phyloP scores from a whole-genome alignment of 1,139 yeast genomes.

The Nakaseomyces nivariensis region DNA sequence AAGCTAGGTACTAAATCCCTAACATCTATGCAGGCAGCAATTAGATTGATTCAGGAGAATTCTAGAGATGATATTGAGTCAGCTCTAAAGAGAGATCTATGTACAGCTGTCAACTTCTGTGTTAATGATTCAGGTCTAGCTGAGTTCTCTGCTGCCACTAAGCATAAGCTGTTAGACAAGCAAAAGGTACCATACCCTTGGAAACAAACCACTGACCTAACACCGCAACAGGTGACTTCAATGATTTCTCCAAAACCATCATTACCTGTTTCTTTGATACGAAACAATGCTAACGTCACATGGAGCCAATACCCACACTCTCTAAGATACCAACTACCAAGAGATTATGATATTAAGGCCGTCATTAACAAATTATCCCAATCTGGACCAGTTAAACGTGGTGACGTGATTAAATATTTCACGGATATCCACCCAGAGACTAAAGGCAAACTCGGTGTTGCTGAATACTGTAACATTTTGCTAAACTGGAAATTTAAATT shows the following conservation, averaged over 20 bases:
- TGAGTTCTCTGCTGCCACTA: conserved; percentile 54
- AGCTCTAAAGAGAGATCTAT: conserved; percentile 66
- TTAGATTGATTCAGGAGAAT: conserved; percentile 60
- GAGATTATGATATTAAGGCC: conserved; percentile 40
- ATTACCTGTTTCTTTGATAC: conserved; percentile 17
- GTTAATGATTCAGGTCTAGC: conserved; percentile 41
- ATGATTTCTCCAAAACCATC: conserved; percentile 24
- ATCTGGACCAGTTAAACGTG: conserved; percentile 49
- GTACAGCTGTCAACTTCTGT: conserved; percentile 71
- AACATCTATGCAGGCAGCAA: conserved; percentile 66
- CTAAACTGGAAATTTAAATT: background rate
- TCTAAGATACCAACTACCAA: conserved; percentile 64
- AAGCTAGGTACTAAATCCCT: conserved; percentile 54
- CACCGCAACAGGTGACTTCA: conserved; percentile 25
- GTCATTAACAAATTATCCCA: conserved; percentile 41
- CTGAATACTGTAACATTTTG: background rate
- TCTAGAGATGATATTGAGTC: conserved; percentile 47
- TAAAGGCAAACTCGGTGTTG: conserved; percentile 52
- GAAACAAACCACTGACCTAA: conserved; percentile 20
- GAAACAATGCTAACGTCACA: conserved; percentile 18
- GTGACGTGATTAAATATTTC: conserved; percentile 48
- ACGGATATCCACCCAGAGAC: conserved; percentile 31
- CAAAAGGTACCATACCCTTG: conserved; percentile 41
- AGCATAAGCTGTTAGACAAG: conserved; percentile 49
- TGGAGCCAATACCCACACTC: conserved; percentile 45